Percentiles rank a stretch among this genome's conserved stretches.
Evolutionary conservation across 345 rosid species (phyloP).

Genomic region (Isatis tinctoria): DNA sequence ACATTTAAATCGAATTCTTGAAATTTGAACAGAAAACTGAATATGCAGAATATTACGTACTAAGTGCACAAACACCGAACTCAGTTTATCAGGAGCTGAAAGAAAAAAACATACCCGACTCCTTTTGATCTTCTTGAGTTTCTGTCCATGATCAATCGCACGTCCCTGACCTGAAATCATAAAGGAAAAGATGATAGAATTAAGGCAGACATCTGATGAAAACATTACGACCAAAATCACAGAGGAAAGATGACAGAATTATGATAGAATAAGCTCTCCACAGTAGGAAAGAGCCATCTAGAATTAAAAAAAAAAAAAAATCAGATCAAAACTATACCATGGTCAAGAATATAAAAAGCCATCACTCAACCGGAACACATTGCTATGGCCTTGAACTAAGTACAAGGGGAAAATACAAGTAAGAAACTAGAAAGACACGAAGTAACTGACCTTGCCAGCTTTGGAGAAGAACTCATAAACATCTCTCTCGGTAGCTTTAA

Average conservation of each 20-base stretch:
- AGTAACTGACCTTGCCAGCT: conserved; percentile 75
- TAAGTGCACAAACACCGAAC: conserved; percentile 34
- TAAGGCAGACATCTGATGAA: not conserved
- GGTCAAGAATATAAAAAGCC: not conserved
- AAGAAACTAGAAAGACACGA: not conserved
- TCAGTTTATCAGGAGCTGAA: conserved; percentile 5
- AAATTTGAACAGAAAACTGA: conserved; percentile 35
- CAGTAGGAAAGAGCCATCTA: too few species aligned
- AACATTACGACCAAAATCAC: not conserved
- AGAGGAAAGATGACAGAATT: not conserved
- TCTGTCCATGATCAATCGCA: conserved; percentile 95
- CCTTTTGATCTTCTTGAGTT: conserved; percentile 94
- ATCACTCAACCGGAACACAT: not conserved
- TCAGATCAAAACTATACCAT: too few species aligned
- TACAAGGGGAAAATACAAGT: not conserved
- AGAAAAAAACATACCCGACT: conserved; percentile 73
- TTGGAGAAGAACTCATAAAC: conserved; percentile 92
- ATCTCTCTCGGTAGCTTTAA: conserved; percentile 88
- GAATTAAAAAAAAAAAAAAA: too few species aligned
- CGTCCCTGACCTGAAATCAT: conserved; percentile 84
- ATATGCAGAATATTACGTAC: conserved; percentile 46
- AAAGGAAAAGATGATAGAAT: not conserved
- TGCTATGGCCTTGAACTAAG: not conserved
- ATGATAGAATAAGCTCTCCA: too few species aligned
- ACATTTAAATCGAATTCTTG: conserved; percentile 81